Evolutionary conservation across 768 basidiomycete genomes (phyloP).

Genomic region (Calocera cornea): DNA sequence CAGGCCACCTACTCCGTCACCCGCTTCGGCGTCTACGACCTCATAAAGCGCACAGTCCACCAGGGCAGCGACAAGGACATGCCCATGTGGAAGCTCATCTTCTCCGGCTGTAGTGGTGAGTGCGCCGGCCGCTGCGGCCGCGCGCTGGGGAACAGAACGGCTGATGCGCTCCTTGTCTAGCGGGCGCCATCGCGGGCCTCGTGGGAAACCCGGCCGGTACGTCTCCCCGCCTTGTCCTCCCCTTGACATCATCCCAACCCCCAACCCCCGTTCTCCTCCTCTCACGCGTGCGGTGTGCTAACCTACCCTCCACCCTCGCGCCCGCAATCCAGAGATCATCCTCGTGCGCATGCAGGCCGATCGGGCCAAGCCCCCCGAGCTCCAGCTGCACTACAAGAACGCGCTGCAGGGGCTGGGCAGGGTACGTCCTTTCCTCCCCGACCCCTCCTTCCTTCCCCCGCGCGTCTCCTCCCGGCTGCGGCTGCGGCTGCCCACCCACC

Average conservation of each 20-base stretch:
- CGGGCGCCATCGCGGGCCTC: slow-evolving; percentile 72
- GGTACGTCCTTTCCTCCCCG: slow-evolving; percentile 33
- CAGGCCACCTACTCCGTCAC: slow-evolving; percentile 90
- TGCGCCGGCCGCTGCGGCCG: no score
- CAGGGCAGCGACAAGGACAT: slow-evolving; percentile 38
- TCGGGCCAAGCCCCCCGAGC: slow-evolving; percentile 75
- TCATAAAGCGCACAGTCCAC: slow-evolving; percentile 71
- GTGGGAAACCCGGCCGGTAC: slow-evolving; percentile 79
- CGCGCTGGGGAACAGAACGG: no score
- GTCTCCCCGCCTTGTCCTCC: slow-evolving; percentile 13
- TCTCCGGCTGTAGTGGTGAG: slow-evolving; percentile 77
- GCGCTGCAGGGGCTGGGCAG: slow-evolving; percentile 77
- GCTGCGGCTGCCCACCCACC: no score
- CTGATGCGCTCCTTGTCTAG: slow-evolving; percentile 26
- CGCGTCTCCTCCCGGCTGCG: no score
- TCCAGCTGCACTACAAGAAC: slow-evolving; percentile 81
- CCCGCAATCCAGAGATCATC: slow-evolving; percentile 18
- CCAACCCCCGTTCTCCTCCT: not conserved
- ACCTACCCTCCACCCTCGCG: slow-evolving; percentile 16
- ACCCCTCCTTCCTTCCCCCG: not conserved
- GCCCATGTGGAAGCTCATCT: slow-evolving; percentile 66
- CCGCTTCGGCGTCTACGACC: slow-evolving; percentile 88
- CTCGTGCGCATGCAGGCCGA: slow-evolving; percentile 77
- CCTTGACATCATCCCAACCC: not conserved
- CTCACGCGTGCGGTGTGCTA: slow-evolving; percentile 66